Percentiles rank a stretch among this genome's conserved stretches.
These are phyloP conservation scores for Truncatella angustata DNA, from an alignment of 2,329 filamentous ascomycete species.

Conservation along the genomic window DNA sequence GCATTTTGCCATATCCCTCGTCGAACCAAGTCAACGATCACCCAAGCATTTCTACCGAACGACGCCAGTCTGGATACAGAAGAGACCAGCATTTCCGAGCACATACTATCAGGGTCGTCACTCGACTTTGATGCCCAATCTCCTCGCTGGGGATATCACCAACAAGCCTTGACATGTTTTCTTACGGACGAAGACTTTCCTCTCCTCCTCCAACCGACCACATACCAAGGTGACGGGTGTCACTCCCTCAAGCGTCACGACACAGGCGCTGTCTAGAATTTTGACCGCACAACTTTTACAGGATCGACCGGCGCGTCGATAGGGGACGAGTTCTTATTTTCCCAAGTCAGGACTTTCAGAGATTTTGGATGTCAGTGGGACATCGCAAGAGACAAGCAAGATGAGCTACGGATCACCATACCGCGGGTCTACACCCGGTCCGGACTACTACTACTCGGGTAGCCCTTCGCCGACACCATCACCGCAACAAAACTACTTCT, in stretches of 20 bases:
- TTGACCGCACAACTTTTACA: conserved; percentile 13
- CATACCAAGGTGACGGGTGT: conserved; percentile 60
- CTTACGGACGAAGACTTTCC: conserved; percentile 51
- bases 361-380: conserved; percentile 27
- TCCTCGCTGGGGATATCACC: conserved; percentile 36
- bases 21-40: conserved; percentile 16
- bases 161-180: conserved; percentile 52
- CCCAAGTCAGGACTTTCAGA: conserved; percentile 12
- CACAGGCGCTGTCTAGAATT: conserved; percentile 38
- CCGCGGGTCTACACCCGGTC: conserved; percentile 43
- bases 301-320: conserved; percentile 10
- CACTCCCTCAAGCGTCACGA: conserved; percentile 45
- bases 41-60: conserved; percentile 10
- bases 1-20: conserved; percentile 28
- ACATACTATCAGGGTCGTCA: conserved; percentile 32
- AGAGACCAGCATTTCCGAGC: conserved; percentile 38
- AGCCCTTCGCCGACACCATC: conserved; percentile 58
- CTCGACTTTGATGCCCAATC: conserved; percentile 37
- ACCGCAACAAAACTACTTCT: conserved; percentile 49
- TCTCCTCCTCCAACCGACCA: conserved; percentile 58
- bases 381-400: conserved; percentile 33
- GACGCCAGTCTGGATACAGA: conserved; percentile 31
- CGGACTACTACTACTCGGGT: conserved; percentile 44
- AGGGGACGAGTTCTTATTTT: conserved; percentile 11
- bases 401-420: conserved; percentile 42